Percentiles rank a stretch among this genome's conserved stretches.
phyloP scores from a whole-genome alignment of 2,329 filamentous ascomycete genomes.

The Colletotrichum trifolii region DNA sequence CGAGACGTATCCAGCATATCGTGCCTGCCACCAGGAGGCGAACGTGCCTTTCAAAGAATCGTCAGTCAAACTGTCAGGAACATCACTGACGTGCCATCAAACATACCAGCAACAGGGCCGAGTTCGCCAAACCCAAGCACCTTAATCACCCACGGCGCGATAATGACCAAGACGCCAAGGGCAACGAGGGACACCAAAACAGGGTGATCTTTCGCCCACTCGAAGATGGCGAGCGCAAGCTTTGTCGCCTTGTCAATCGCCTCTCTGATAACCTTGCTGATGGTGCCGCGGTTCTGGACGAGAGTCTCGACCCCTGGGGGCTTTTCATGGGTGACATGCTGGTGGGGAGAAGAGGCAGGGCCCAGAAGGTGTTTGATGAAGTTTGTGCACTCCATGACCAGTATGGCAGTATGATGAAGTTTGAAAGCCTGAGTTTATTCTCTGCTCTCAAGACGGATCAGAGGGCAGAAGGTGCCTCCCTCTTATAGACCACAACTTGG shows the following conservation, averaged over 20 bases:
- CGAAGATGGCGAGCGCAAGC: conserved; percentile 7
- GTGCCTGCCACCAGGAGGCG: conserved; percentile 25
- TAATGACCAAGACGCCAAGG: conserved; percentile 25
- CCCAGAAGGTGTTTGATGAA: neutral
- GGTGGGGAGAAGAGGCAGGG: neutral
- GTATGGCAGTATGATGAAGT: neutral
- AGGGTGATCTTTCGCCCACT: conserved; percentile 18
- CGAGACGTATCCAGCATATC: conserved; percentile 26
- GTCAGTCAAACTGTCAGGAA: neutral
- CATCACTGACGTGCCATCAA: no score
- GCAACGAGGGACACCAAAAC: conserved; percentile 29
- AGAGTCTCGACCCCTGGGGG: conserved; percentile 11
- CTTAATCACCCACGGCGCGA: conserved; percentile 33
- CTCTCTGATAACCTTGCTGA: conserved; percentile 23
- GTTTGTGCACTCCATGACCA: neutral
- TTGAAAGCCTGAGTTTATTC: neutral
- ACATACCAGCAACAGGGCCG: conserved; percentile 13
- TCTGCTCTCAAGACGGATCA: no score
- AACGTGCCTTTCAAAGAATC: neutral
- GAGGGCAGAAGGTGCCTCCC: no score
- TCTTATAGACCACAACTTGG: no score
- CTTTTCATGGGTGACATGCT: neutral
- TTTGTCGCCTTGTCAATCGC: conserved; percentile 23
- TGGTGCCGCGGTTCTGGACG: conserved; percentile 19
- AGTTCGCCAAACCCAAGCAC: conserved; percentile 32